Base-by-base conservation (phyloP, 106 monocot genomes). In the Cymbidium sinense region DNA sequence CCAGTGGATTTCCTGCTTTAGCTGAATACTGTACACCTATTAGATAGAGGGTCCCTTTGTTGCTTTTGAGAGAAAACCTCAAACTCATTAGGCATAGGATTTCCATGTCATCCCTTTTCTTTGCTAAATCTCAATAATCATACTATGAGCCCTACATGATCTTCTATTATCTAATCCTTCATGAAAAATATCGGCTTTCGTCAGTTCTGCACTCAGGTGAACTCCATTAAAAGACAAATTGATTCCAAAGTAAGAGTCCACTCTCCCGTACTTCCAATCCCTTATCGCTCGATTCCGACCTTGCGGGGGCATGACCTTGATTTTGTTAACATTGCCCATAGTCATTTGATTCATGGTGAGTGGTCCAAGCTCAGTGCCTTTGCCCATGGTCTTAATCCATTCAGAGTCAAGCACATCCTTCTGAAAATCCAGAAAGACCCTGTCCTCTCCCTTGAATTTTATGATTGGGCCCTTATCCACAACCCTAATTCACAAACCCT, bases 361-460 rank as follows among this genome's bases (percentile, higher is more conserved):
- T 94, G 88, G 88, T 81, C 88, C 65, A 74, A 55, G 19, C 89
- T 90, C 84, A 76, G 29, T 69, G 15, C 86, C 70, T 75, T 89
- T 82, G 73, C 78, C 74, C 43, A 67, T 54, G 80, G 77, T 70
- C 84, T 91, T 77, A 83, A 84, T 37, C 86, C 87, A 27, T 83
- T 88, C 70, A 77, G 87, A 35, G 36, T 39, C 77, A 73, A 70
- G 35, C 95, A 88, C 83, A 31, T 89, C 43, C 82, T 87, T 54
- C 82, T 87, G 77, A 79, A 69, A 43, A 44, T 89, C 79, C 82
- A 52, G 35, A 54, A 37, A n/a, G 89, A 89, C 50, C 91, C 91
- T 27, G 82, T 91, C 64, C 89, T 93, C 77, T 89, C 93, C 67
- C 81, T 96, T 77, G 74, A 84, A 43, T 81, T 96, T 79, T 89